A percentile compares a stretch with the other conserved stretches of the same genome.
Evolutionary conservation across 106 monocot genomes (phyloP).

Genomic region (Triglochin maritima): DNA sequence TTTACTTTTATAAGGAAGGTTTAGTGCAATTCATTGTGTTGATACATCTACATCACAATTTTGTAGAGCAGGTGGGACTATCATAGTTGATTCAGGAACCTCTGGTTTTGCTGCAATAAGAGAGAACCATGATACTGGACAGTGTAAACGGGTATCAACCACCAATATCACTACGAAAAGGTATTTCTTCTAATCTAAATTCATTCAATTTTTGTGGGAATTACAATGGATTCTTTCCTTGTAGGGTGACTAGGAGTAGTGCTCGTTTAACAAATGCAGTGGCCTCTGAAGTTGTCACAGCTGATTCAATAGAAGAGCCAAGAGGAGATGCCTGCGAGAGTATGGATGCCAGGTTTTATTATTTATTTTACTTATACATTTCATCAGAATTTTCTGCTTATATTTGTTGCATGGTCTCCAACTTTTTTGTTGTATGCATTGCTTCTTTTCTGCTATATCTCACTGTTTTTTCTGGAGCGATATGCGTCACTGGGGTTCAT

Average conservation of each 20-base stretch:
- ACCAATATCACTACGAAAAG: not conserved
- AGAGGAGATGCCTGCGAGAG: no score
- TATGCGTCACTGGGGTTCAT: no score
- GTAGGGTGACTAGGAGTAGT: not conserved
- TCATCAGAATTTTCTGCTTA: no score
- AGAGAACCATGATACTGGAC: not conserved
- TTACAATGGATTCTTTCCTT: not conserved
- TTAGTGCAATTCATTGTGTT: no score
- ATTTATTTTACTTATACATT: no score
- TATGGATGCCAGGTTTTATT: no score
- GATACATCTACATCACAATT: not conserved
- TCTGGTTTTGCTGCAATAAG: not conserved
- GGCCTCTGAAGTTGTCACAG: not conserved
- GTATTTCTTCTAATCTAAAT: no score
- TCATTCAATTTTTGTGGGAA: not conserved
- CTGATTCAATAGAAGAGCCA: no score
- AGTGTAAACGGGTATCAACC: not conserved
- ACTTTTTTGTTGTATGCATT: no score
- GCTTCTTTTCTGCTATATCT: no score
- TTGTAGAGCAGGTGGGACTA: conserved; percentile 1
- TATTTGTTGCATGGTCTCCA: no score
- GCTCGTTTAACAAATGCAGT: not conserved
- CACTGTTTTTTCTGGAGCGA: no score
- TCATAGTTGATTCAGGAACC: not conserved
- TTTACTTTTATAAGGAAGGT: not conserved